A percentile compares a stretch with the other conserved stretches of the same genome.
These are phyloP conservation scores for Prunus yedoensis DNA, from an alignment of 331 rosid genomes.

Conservation along the genomic window DNA sequence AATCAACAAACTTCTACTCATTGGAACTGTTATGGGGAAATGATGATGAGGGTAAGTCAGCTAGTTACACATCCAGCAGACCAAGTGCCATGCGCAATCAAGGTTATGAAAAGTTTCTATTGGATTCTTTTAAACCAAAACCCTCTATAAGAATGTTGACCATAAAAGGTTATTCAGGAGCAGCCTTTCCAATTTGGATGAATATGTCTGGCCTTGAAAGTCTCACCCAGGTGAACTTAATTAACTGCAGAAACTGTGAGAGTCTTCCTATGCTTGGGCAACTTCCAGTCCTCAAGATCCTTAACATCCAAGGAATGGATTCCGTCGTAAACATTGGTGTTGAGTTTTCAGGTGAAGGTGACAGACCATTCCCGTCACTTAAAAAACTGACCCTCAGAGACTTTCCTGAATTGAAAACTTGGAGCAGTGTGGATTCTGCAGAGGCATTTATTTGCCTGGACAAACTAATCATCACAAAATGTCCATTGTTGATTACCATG, in stretches of 20 bases:
- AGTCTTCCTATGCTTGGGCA: not conserved
- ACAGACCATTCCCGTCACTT: not conserved
- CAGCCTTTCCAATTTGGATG: not conserved
- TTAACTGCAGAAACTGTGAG: not conserved
- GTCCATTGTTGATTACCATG: not conserved
- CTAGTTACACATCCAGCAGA: not conserved
- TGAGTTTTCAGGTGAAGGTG: not conserved
- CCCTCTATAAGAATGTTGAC: not conserved
- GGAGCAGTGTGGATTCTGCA: not conserved
- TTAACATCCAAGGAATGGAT: slow-evolving; percentile 1
- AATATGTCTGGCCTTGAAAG: not conserved
- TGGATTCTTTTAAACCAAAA: not conserved
- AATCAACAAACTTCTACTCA: not conserved
- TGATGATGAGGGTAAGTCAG: not conserved
- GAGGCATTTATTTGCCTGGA: not conserved
- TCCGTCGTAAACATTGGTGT: not conserved
- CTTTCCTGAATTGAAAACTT: slow-evolving; percentile 7
- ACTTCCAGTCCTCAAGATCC: slow-evolving; percentile 1
- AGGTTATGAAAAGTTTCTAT: too few relatives aligned
- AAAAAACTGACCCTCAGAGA: not conserved
- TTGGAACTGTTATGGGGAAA: slow-evolving; percentile 13
- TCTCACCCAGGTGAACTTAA: not conserved
- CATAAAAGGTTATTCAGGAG: not conserved
- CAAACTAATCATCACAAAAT: slow-evolving; percentile 2
- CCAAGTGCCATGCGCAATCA: too few relatives aligned